phyloP scores from a whole-genome alignment of 345 rosid species.

The Pistacia atlantica region DNA sequence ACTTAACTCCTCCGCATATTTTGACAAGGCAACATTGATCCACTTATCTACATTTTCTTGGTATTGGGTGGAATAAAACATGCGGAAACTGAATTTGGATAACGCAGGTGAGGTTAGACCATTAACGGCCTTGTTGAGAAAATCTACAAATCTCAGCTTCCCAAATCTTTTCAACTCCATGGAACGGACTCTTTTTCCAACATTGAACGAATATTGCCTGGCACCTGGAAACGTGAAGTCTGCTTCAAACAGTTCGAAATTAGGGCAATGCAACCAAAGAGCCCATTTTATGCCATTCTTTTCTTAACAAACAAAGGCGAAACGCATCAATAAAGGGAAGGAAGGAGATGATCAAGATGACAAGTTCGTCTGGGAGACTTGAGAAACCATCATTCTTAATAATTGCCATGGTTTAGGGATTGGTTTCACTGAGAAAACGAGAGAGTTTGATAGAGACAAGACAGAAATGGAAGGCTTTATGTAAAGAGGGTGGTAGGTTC shows the following conservation, averaged over 20 bases:
- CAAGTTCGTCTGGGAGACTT: neutral
- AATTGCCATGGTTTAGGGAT: neutral
- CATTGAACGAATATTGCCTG: neutral
- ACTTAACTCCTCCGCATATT: neutral
- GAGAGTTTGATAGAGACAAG: neutral
- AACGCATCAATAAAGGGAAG: neutral
- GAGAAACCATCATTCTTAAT: neutral
- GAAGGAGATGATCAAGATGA: constrained; percentile 8
- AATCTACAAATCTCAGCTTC: neutral
- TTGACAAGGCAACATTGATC: neutral
- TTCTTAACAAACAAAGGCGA: constrained; percentile 7
- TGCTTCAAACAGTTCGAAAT: neutral
- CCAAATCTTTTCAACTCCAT: neutral
- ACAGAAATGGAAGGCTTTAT: neutral
- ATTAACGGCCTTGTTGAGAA: neutral
- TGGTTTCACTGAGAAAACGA: neutral
- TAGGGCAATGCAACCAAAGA: constrained; percentile 10
- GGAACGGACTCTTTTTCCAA: neutral
- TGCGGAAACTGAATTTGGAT: constrained; percentile 2
- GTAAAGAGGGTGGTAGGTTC: neutral
- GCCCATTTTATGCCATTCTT: neutral
- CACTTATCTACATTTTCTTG: constrained; percentile 1
- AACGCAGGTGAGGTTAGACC: neutral
- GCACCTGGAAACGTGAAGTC: constrained; percentile 1
- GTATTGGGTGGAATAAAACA: neutral